Percentiles rank a stretch among this genome's conserved stretches.
phyloP scores from a whole-genome alignment of 352 stramenopile genomes.

The Phytophthora sp. region DNA sequence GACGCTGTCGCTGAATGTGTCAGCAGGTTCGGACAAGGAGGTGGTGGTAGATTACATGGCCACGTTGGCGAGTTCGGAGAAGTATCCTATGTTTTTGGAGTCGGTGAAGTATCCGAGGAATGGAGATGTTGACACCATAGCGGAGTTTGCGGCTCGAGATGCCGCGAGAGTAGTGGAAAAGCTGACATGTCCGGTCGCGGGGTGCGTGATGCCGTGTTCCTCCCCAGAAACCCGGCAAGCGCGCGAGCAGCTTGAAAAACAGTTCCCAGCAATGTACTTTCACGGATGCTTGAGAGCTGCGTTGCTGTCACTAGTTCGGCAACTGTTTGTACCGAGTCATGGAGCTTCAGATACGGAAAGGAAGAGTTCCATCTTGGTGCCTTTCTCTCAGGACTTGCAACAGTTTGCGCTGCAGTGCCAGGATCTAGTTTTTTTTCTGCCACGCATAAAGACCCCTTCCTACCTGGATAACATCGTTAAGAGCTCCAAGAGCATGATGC shows the following conservation, averaged over 20 bases:
- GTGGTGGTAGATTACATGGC: conserved; percentile 33
- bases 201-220: conserved; percentile 35
- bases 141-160: conserved; percentile 28
- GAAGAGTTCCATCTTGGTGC: background rate
- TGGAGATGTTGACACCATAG: conserved; percentile 9
- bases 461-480: background rate
- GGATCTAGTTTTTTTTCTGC: conserved; percentile 37
- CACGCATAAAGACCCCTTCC: background rate
- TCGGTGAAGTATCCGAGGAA: conserved; percentile 19
- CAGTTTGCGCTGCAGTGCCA: conserved; percentile 43
- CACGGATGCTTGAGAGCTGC: conserved; percentile 42
- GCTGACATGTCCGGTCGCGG: conserved; percentile 24
- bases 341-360: background rate
- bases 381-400: conserved; percentile 38
- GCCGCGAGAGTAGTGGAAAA: conserved; percentile 23
- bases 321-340: conserved; percentile 27
- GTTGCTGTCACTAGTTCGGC: conserved; percentile 23
- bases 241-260: conserved; percentile 29
- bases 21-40: background rate
- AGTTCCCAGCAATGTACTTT: conserved; percentile 46
- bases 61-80: conserved; percentile 20
- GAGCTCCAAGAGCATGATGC: conserved; percentile 7
- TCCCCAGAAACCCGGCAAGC: conserved; percentile 16
- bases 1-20: conserved; percentile 26
- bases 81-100: conserved; percentile 35